A percentile compares a stretch with the other conserved stretches of the same genome.
These are phyloP conservation scores for Penicillium polonicum DNA, from an alignment of 2,329 filamentous ascomycete genomes.

Conservation along the genomic window DNA sequence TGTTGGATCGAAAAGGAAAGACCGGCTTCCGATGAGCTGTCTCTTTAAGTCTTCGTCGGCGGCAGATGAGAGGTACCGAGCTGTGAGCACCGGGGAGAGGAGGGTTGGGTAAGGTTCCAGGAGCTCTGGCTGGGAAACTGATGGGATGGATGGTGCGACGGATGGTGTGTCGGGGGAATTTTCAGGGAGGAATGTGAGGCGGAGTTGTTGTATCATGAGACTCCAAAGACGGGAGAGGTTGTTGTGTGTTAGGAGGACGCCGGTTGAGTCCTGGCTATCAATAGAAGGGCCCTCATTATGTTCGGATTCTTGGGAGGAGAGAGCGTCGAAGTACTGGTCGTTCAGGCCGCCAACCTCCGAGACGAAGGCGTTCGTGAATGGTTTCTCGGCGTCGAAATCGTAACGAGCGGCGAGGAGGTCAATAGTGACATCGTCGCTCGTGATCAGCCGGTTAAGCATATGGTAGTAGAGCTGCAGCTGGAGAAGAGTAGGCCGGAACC, in stretches of 20 bases:
- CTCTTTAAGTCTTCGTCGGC: conserved; percentile 25
- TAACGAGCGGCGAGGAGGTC: conserved; percentile 69
- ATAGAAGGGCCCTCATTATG: conserved; percentile 25
- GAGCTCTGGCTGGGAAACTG: conserved; percentile 34
- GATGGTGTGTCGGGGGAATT: conserved; percentile 12
- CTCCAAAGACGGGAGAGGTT: conserved; percentile 60
- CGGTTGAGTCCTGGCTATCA: conserved; percentile 47
- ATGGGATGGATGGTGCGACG: conserved; percentile 32
- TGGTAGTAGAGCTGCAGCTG: conserved; percentile 89
- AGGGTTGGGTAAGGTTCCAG: conserved; percentile 41
- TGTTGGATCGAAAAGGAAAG: conserved; percentile 65
- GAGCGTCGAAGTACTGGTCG: conserved; percentile 60
- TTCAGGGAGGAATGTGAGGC: conserved; percentile 47
- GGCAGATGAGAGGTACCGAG: conserved; percentile 43
- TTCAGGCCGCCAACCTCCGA: conserved; percentile 70
- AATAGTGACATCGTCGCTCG: conserved; percentile 68
- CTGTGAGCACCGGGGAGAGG: conserved; percentile 47
- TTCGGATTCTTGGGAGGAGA: conserved; percentile 34
- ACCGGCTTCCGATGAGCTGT: conserved; percentile 53
- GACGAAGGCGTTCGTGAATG: conserved; percentile 78
- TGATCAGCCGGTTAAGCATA: conserved; percentile 70
- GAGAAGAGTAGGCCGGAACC: conserved; percentile 73
- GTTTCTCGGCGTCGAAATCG: conserved; percentile 59
- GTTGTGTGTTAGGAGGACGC: conserved; percentile 58
- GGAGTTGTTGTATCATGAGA: conserved; percentile 62